A percentile compares a stretch with the other conserved stretches of the same genome.
These are phyloP conservation scores for Pichia ethanolica DNA, from an alignment of 805 yeast genomes.

Conservation along the genomic window DNA sequence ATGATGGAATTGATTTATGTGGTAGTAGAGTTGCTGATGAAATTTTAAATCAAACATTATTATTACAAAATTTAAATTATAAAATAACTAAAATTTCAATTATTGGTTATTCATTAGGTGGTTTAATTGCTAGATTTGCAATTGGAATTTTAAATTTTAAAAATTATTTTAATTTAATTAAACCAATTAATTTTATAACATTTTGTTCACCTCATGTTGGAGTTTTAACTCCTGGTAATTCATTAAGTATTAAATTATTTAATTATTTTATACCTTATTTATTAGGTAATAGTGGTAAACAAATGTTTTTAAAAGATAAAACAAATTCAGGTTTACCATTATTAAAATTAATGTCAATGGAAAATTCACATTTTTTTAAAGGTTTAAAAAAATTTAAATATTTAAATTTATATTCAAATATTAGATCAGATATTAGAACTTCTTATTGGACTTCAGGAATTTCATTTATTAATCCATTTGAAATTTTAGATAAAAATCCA, in stretches of 20 bases:
- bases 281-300: slow-evolving; percentile 66
- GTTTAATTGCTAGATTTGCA: slow-evolving; percentile 73
- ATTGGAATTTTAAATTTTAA: slow-evolving; percentile 59
- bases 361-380: slow-evolving; percentile 49
- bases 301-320: slow-evolving; percentile 56
- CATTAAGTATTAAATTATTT: slow-evolving; percentile 44
- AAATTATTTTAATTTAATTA: slow-evolving; percentile 44
- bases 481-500: slow-evolving; percentile 27
- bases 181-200: slow-evolving; percentile 52
- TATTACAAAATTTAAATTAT: slow-evolving; percentile 1
- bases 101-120: slow-evolving; percentile 86
- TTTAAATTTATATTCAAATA: slow-evolving; percentile 61
- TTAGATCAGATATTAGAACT: slow-evolving; percentile 72
- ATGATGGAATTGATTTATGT: slow-evolving; percentile 83
- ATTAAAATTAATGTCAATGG: slow-evolving; percentile 57
- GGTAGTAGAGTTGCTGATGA: slow-evolving; percentile 71
- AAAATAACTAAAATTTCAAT: slow-evolving; percentile 62
- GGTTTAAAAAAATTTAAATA: slow-evolving; percentile 48
- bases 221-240: slow-evolving; percentile 50
- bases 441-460: slow-evolving; percentile 81
- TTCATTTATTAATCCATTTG: slow-evolving; percentile 53
- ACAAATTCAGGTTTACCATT: slow-evolving; percentile 35
- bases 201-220: slow-evolving; percentile 71
- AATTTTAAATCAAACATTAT: slow-evolving; percentile 37
- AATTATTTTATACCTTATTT: slow-evolving; percentile 58